Conservation (phyloP, 331 rosid species). For the Ulmus americana region DNA sequence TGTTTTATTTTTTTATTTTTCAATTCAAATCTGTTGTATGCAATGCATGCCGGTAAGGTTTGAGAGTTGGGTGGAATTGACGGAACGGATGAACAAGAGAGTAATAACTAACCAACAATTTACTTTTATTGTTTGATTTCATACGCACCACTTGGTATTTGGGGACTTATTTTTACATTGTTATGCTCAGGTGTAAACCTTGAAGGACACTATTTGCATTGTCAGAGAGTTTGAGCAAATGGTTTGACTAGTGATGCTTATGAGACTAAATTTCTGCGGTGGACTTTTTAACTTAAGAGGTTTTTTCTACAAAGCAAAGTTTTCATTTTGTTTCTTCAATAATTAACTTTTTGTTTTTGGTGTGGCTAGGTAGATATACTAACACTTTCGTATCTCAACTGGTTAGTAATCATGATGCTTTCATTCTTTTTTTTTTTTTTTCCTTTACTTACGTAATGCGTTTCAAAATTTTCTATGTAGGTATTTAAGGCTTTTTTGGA, state of each 20-base stretch:
- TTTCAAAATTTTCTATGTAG: neutral
- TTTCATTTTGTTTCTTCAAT: conserved; percentile 1
- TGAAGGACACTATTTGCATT: conserved; percentile 21
- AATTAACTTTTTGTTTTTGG: neutral
- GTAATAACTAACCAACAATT: conserved; percentile 9
- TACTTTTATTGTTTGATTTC: conserved; percentile 4
- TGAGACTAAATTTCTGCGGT: conserved; percentile 20
- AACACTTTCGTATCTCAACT: conserved; percentile 6
- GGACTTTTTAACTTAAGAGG: conserved; percentile 10
- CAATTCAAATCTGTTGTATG: too few relatives aligned
- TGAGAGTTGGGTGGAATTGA: conserved; percentile 4
- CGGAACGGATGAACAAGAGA: conserved; percentile 9
- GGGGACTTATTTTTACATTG: conserved; percentile 28
- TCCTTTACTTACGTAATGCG: neutral
- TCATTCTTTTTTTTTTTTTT: neutral
- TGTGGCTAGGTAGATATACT: conserved; percentile 11
- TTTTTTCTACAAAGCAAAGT: neutral
- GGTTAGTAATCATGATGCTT: conserved; percentile 2
- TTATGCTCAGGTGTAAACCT: conserved; percentile 36
- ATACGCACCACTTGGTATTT: conserved; percentile 9
- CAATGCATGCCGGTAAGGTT: neutral
- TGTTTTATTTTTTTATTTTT: neutral
- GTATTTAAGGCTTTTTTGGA: neutral
- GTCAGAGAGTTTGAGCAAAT: conserved; percentile 23
- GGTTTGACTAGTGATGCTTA: conserved; percentile 17